phyloP scores from a whole-genome alignment of 2,329 filamentous ascomycete genomes.

The Dothideomycetes sp. region DNA sequence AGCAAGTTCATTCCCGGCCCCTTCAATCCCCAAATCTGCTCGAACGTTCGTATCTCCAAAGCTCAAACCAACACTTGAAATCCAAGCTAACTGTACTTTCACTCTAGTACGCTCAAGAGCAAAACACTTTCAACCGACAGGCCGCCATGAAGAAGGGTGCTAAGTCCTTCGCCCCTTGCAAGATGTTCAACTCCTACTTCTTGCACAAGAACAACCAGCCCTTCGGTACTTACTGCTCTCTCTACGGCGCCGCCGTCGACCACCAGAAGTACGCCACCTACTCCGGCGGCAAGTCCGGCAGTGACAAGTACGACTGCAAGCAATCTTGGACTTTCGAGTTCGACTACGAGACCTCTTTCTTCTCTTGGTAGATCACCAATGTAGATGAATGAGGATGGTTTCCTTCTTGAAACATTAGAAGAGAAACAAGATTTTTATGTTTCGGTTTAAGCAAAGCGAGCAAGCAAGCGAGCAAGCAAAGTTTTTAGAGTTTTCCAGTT shows the following conservation, averaged over 20 bases:
- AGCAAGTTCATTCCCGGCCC: constrained; percentile 21
- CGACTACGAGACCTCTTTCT: not conserved
- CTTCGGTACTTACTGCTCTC: constrained; percentile 19
- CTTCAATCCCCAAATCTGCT: constrained; percentile 20
- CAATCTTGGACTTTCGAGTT: constrained; percentile 13
- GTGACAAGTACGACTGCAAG: constrained; percentile 10
- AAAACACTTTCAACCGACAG: constrained; percentile 16
- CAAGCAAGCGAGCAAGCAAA: too few relatives aligned
- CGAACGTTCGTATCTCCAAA: constrained; percentile 1
- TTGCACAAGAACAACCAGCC: constrained; percentile 17
- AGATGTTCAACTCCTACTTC: constrained; percentile 19
- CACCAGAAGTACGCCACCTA: constrained; percentile 13
- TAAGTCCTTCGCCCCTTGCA: constrained; percentile 13
- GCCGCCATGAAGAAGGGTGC: constrained; percentile 13
- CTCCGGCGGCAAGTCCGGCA: constrained; percentile 7
- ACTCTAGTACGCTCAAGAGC: constrained; percentile 20
- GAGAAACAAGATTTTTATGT: too few relatives aligned
- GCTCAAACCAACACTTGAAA: too few relatives aligned
- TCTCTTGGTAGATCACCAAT: constrained; percentile 2
- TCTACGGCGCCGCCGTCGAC: constrained; percentile 17
- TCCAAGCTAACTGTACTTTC: not conserved
- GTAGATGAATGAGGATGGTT: too few relatives aligned
- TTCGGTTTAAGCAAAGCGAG: too few relatives aligned
- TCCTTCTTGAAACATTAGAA: too few relatives aligned
- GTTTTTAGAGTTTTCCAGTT: too few relatives aligned